phyloP scores from a whole-genome alignment of 331 rosid genomes.

The Erythrophleum ivorense region DNA sequence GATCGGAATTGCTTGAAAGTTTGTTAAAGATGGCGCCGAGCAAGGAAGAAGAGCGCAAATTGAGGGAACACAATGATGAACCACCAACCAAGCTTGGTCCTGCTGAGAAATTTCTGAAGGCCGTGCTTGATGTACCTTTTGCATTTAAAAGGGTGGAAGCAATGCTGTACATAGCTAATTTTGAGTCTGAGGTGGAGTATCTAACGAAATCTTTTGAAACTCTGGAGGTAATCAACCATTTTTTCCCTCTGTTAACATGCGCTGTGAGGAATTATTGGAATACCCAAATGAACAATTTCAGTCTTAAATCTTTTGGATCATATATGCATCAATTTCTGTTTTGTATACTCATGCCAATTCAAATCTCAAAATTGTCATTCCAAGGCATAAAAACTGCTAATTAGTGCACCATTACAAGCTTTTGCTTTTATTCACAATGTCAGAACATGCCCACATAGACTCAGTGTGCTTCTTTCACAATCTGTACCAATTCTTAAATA shows the following conservation, averaged over 20 bases:
- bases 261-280: neutral
- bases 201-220: constrained; percentile 81
- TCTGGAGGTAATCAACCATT: constrained; percentile 64
- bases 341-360: neutral
- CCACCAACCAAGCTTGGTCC: constrained; percentile 85
- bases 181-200: constrained; percentile 89
- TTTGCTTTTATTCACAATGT: neutral
- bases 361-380: neutral
- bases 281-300: neutral
- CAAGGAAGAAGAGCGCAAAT: constrained; percentile 93
- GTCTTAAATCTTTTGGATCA: neutral
- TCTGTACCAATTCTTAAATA: too few relatives aligned
- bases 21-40: constrained; percentile 96
- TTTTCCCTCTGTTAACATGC: neutral
- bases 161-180: constrained; percentile 89
- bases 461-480: neutral
- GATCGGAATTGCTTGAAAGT: constrained; percentile 87
- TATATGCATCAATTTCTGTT: neutral
- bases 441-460: neutral
- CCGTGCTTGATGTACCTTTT: constrained; percentile 86
- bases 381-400: neutral
- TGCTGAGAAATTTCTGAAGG: constrained; percentile 94
- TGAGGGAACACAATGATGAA: constrained; percentile 78
- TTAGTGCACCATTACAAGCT: neutral
- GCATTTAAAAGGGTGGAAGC: constrained; percentile 93